Evolutionary conservation across 495 filamentous ascomycete genomes (phyloP).

Genomic region (Trichocladium uniseriatum): DNA sequence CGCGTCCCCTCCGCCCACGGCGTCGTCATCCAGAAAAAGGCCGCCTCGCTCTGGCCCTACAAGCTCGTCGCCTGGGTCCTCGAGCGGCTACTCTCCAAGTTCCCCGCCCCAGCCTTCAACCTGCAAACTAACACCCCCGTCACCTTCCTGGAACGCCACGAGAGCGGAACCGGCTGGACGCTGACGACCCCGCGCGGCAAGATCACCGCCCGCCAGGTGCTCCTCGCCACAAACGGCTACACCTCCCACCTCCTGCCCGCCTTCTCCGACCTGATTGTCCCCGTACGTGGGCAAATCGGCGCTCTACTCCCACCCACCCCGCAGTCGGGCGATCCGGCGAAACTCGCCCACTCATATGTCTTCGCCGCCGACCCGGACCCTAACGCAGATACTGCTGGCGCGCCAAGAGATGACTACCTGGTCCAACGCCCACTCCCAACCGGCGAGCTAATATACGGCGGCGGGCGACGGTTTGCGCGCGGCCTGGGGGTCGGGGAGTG

Average conservation of each 20-base stretch:
- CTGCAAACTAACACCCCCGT: constrained; percentile 69
- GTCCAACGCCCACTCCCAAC: constrained; percentile 49
- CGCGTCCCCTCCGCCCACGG: constrained; percentile 35
- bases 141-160: constrained; percentile 30
- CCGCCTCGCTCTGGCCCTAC: constrained; percentile 64
- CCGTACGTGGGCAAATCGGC: constrained; percentile 64
- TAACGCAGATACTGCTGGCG: neutral
- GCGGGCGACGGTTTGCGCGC: constrained; percentile 29
- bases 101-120: constrained; percentile 39
- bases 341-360: constrained; percentile 46
- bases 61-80: constrained; percentile 63
- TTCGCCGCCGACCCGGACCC: constrained; percentile 42
- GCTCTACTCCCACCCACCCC: constrained; percentile 48
- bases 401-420: constrained; percentile 56
- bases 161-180: constrained; percentile 32
- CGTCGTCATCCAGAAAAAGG: constrained; percentile 38
- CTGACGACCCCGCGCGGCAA: constrained; percentile 56
- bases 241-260: constrained; percentile 61
- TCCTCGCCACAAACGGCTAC: constrained; percentile 74
- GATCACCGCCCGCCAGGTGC: constrained; percentile 48
- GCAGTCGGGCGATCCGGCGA: constrained; percentile 6
- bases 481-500: constrained; percentile 45
- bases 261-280: constrained; percentile 63
- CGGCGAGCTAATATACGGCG: constrained; percentile 52
- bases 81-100: constrained; percentile 39